Evolutionary conservation across 2,329 filamentous ascomycete species (phyloP), one percentile per base, ranked within the genome.

Genomic region (Paracorniculantispora psalliotae): DNA sequence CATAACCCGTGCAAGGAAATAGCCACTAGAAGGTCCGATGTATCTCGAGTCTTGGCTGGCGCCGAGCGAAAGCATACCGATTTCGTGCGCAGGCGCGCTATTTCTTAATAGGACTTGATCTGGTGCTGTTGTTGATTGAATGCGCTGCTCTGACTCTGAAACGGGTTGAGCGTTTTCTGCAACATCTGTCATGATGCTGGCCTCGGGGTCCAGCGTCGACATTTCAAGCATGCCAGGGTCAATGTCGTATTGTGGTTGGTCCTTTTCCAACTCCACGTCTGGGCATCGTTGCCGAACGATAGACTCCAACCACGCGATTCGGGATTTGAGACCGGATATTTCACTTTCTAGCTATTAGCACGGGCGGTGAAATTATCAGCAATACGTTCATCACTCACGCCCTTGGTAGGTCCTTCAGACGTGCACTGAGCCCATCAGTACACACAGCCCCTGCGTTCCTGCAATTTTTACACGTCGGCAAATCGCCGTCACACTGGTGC

Each of bases 1-100:
- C 63, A 82, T 73, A 2, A 81, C 69, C 1, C 78, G 76, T 2
- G 79, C 79, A 13, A 83, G 73, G 44, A 81, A 81, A 59, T 80
- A 81, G 1, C 81, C 81, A 39, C 80, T 83, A 0, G 81, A 83
- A 2, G 81, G 81, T 0, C 81, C 81, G 15, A 83, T 78, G 50
- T 83, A 83, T 59, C 78, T 72, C 3, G 76, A 77, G 21, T 80
- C 78, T 46, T 73, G 71, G 25, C 75, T 78, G 3, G 72, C 72
- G 1, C 77, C 78, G 1, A 83, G 68, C 0, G 80, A 81, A 0
- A 83, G 73, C 15, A 83, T 64, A 0, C 81, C 81, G 17, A 83
- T 81, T 61, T 83, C 79, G 61, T 83, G 79, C 2, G 59, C 48
- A 1, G 78, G 75, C 2, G 75, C 64, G 3, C 63, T 62, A 57